A percentile compares a stretch with the other conserved stretches of the same genome.
Conservation (phyloP, 768 basidiomycete genomes). For the Suillus tomentosus region DNA sequence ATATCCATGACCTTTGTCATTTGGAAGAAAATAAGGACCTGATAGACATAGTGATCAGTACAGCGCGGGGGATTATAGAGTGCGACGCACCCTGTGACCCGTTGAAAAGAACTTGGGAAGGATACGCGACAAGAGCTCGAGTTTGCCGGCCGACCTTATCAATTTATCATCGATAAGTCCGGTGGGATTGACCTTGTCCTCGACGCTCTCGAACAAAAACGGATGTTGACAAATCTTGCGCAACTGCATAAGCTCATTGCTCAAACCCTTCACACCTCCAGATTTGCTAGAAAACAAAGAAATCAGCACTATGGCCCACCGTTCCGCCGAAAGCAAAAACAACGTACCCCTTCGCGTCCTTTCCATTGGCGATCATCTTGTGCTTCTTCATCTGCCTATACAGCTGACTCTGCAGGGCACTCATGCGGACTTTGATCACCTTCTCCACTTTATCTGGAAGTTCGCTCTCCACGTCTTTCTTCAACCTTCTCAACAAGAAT, state of each 20-base stretch:
- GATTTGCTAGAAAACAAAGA: slow-evolving; percentile 50
- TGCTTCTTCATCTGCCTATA: slow-evolving; percentile 99
- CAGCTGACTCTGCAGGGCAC: slow-evolving; percentile 84
- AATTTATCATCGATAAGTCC: slow-evolving; percentile 84
- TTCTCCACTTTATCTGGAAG: slow-evolving; percentile 97
- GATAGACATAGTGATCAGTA: slow-evolving; percentile 13
- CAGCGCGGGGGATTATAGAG: not conserved
- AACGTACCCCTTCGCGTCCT: slow-evolving; percentile 70
- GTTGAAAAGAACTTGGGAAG: slow-evolving; percentile 94
- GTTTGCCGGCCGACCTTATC: slow-evolving; percentile 86
- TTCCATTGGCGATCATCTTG: slow-evolving; percentile 93
- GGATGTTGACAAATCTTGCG: slow-evolving; percentile 99
- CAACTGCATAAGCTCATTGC: slow-evolving; percentile 96
- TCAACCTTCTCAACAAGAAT: slow-evolving; percentile 88
- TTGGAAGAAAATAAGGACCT: slow-evolving; percentile 99
- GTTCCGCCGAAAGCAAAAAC: not conserved
- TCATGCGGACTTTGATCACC: slow-evolving; percentile 96
- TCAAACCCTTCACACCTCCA: slow-evolving; percentile 82
- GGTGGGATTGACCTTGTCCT: slow-evolving; percentile 88
- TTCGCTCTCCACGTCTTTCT: slow-evolving; percentile 96
- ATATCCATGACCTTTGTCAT: slow-evolving; percentile 99
- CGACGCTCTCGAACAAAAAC: slow-evolving; percentile 93
- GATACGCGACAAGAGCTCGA: slow-evolving; percentile 88
- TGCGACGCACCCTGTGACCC: slow-evolving; percentile 73
- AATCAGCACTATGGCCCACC: slow-evolving; percentile 2